These are phyloP conservation scores for Kregervanrija delftensis DNA, from an alignment of 805 yeast genomes.

Conservation along the genomic window DNA sequence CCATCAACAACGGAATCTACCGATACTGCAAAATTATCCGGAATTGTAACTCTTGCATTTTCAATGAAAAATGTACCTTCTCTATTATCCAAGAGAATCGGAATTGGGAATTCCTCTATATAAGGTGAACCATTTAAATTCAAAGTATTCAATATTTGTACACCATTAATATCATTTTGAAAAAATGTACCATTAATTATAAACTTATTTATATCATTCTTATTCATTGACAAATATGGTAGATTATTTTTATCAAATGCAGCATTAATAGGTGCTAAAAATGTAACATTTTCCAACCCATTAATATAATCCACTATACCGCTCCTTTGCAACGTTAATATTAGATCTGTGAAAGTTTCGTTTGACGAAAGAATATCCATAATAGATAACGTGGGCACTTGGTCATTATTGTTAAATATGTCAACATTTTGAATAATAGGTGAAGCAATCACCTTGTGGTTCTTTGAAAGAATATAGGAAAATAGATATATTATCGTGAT, in stretches of 20 bases:
- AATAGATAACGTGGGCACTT: conserved; percentile 35
- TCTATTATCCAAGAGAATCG: conserved; percentile 29
- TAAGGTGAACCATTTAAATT: conserved; percentile 16
- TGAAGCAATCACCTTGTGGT: too few relatives aligned
- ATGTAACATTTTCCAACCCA: conserved; percentile 52
- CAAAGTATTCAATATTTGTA: conserved; percentile 21
- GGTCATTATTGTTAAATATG: conserved; percentile 7
- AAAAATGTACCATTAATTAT: conserved; percentile 28
- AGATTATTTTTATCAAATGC: conserved; percentile 40
- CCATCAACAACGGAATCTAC: conserved; percentile 67
- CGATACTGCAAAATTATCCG: conserved; percentile 51
- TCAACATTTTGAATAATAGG: too few relatives aligned
- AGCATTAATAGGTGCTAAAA: conserved; percentile 76
- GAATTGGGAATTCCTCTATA: conserved; percentile 17
- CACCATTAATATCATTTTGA: conserved; percentile 24
- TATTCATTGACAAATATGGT: conserved; percentile 4
- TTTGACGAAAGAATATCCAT: conserved; percentile 64
- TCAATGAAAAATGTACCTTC: conserved; percentile 31
- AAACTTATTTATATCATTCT: conserved; percentile 23
- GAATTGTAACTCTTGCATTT: conserved; percentile 44
- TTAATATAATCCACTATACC: conserved; percentile 61
- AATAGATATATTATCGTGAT: too few relatives aligned
- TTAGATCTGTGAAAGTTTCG: conserved; percentile 59
- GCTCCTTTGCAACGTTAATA: conserved; percentile 52
- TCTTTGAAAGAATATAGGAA: too few relatives aligned